phyloP scores from a whole-genome alignment of 495 filamentous ascomycete species.

The Neurospora hispaniola region DNA sequence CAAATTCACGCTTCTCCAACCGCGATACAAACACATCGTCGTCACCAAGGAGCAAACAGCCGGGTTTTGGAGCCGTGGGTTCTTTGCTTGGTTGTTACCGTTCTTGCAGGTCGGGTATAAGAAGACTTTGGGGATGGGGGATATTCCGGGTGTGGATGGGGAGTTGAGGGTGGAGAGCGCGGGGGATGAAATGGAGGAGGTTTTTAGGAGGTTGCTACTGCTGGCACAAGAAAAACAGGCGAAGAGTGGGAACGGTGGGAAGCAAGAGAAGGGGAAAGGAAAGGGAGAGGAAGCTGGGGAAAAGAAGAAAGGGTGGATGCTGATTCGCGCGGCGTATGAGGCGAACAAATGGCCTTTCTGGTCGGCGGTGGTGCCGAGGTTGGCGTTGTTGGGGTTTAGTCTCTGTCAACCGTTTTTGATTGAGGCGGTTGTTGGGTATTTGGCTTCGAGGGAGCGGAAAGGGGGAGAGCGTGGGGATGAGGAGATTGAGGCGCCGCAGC shows the following conservation, averaged over 20 bases:
- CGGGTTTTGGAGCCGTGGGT: slow-evolving; percentile 23
- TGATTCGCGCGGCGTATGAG: neutral
- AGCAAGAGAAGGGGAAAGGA: too few relatives aligned
- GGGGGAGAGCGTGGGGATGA: neutral
- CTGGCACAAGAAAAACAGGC: too few relatives aligned
- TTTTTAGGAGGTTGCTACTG: neutral
- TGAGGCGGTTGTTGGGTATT: neutral
- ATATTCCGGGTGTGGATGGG: slow-evolving; percentile 18
- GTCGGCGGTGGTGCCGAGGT: slow-evolving; percentile 1
- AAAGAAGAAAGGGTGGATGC: neutral
- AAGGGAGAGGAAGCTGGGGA: neutral
- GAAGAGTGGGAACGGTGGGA: too few relatives aligned
- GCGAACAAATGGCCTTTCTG: slow-evolving; percentile 5
- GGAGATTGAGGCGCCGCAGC: neutral
- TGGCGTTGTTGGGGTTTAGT: slow-evolving; percentile 7
- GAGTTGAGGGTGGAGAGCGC: slow-evolving; percentile 6
- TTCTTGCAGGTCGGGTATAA: slow-evolving; percentile 20
- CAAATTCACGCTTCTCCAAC: slow-evolving; percentile 14
- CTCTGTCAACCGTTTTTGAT: slow-evolving; percentile 11
- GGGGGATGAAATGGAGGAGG: neutral
- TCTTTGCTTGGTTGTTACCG: slow-evolving; percentile 27
- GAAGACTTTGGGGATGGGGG: slow-evolving; percentile 16
- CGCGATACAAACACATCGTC: slow-evolving; percentile 7
- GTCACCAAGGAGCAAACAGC: slow-evolving; percentile 15
- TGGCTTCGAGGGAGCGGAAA: neutral